Evolutionary conservation across 495 filamentous ascomycete species (phyloP).

Genomic region (Aspergillus sclerotiicarbonarius): DNA sequence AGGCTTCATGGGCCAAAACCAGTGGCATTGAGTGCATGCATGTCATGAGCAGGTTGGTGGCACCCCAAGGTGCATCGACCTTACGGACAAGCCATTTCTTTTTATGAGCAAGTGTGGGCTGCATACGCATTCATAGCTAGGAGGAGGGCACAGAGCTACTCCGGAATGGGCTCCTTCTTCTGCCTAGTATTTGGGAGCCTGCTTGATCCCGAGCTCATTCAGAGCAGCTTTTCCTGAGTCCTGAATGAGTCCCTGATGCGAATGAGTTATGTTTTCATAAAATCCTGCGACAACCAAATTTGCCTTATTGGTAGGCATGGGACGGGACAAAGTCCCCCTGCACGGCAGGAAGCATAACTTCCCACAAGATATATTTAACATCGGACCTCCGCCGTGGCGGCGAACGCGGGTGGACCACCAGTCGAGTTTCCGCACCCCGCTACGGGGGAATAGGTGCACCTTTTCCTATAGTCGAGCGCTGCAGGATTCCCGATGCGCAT

Average conservation of each 20-base stretch:
- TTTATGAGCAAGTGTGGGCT: constrained; percentile 15
- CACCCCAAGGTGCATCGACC: constrained; percentile 17
- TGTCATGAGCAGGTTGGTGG: constrained; percentile 3
- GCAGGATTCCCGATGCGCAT: constrained; percentile 8
- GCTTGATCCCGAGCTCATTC: constrained; percentile 10
- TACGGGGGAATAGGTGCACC: constrained; percentile 1
- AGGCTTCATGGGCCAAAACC: constrained; percentile 63
- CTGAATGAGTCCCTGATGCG: background rate
- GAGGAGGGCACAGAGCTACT: constrained; percentile 17
- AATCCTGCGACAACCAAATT: background rate
- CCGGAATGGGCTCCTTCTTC: constrained; percentile 9
- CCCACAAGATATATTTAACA: background rate
- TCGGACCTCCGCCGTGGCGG: constrained; percentile 2
- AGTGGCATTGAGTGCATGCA: constrained; percentile 55
- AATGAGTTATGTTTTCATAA: constrained; percentile 6
- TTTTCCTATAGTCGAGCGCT: constrained; percentile 7
- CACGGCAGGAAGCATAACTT: constrained; percentile 2
- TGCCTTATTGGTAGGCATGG: background rate
- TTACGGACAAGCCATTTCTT: constrained; percentile 16
- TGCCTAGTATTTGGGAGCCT: constrained; percentile 15
- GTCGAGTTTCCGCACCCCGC: background rate
- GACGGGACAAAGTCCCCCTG: background rate
- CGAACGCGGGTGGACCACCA: background rate
- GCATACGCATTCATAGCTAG: constrained; percentile 14
- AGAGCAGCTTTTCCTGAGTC: constrained; percentile 1